phyloP scores from a whole-genome alignment of 768 basidiomycete genomes.

The Cystobasidiopsis lactophilus region DNA sequence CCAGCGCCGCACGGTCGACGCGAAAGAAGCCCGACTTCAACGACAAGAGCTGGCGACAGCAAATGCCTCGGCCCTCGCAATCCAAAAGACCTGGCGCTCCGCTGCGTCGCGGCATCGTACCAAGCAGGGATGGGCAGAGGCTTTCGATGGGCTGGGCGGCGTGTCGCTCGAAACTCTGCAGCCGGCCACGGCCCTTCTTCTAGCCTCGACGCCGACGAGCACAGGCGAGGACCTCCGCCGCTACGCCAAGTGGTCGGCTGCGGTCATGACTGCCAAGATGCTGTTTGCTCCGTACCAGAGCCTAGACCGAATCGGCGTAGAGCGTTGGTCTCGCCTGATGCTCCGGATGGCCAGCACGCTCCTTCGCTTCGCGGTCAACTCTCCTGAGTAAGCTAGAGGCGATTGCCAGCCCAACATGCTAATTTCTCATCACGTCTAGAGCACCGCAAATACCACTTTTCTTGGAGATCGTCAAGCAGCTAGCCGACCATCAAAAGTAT shows the following conservation, averaged over 20 bases:
- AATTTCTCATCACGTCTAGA: background rate
- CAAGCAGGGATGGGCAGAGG: background rate
- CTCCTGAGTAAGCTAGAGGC: background rate
- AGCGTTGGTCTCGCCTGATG: background rate
- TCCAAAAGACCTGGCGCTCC: background rate
- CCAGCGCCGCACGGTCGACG: background rate
- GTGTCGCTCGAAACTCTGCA: background rate
- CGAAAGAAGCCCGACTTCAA: background rate
- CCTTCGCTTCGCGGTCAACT: background rate
- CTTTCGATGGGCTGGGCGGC: background rate
- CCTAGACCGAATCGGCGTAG: no score
- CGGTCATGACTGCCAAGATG: background rate
- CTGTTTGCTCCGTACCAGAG: background rate
- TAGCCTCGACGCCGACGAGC: background rate
- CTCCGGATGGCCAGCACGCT: background rate
- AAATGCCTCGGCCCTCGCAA: background rate
- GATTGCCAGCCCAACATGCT: no score
- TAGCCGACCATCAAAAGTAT: slow-evolving; percentile 8
- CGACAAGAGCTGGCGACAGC: background rate
- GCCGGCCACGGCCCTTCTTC: background rate
- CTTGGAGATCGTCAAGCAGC: slow-evolving; percentile 8
- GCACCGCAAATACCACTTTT: slow-evolving; percentile 6
- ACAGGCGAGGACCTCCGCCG: background rate
- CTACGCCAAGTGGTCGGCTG: background rate
- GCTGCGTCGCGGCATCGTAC: background rate